These are phyloP conservation scores for Debaryomyces sp. DNA, from an alignment of 1,139 yeast species.

Conservation along the genomic window DNA sequence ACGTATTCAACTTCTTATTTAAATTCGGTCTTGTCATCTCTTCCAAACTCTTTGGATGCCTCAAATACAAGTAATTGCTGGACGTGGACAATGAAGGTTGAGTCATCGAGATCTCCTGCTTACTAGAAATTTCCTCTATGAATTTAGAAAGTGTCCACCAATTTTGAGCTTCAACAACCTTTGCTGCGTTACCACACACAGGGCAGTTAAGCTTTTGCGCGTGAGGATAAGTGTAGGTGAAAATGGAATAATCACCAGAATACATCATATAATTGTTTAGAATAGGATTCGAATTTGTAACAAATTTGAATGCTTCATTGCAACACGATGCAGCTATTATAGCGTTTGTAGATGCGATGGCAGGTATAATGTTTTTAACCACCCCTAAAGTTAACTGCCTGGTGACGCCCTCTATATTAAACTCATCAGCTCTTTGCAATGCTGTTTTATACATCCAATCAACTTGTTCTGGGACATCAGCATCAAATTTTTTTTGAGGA, in stretches of 20 bases:
- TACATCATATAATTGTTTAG: slow-evolving; percentile 86
- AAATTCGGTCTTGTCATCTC: slow-evolving; percentile 53
- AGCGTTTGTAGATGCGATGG: slow-evolving; percentile 94
- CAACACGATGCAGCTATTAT: slow-evolving; percentile 90
- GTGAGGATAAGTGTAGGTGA: slow-evolving; percentile 70
- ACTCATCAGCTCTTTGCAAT: slow-evolving; percentile 58
- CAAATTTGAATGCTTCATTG: slow-evolving; percentile 80
- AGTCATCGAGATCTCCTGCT: slow-evolving; percentile 44
- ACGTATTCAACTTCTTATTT: slow-evolving; percentile 30
- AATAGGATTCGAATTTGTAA: slow-evolving; percentile 68
- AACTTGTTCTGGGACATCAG: slow-evolving; percentile 70
- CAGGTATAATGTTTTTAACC: slow-evolving; percentile 89
- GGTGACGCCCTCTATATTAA: slow-evolving; percentile 75
- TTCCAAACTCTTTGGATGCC: slow-evolving; percentile 54
- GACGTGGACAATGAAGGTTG: slow-evolving; percentile 56
- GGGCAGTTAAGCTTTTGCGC: slow-evolving; percentile 65
- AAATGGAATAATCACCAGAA: slow-evolving; percentile 76
- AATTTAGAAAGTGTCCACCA: slow-evolving; percentile 53
- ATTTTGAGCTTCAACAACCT: slow-evolving; percentile 30
- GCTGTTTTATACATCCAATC: slow-evolving; percentile 66
- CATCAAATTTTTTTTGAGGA: slow-evolving; percentile 56
- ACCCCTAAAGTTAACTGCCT: slow-evolving; percentile 78
- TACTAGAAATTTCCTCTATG: slow-evolving; percentile 38
- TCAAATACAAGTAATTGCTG: slow-evolving; percentile 47
- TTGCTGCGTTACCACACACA: slow-evolving; percentile 65